Percentiles rank a stretch among this genome's conserved stretches.
phyloP scores from a whole-genome alignment of 192 early-diverging fungal species.

The Neocallimastix lanati region DNA sequence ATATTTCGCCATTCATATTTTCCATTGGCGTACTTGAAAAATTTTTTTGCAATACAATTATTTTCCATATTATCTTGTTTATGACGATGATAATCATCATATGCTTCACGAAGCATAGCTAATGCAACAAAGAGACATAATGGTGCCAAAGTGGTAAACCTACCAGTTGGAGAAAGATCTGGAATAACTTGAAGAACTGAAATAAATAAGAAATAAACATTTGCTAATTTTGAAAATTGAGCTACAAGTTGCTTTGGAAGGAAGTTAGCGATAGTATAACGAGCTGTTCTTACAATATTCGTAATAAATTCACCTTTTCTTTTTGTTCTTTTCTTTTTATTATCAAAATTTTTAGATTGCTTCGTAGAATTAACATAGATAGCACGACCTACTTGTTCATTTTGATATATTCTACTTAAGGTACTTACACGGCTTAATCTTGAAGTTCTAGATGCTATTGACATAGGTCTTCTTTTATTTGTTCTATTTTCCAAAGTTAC shows the following conservation, averaged over 20 bases:
- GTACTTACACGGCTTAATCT: background rate
- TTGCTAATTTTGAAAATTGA: slow-evolving; percentile 52
- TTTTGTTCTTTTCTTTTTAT: slow-evolving; percentile 2
- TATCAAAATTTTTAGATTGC: background rate
- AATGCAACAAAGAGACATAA: slow-evolving; percentile 53
- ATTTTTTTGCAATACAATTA: slow-evolving; percentile 3
- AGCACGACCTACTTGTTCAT: background rate
- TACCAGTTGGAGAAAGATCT: slow-evolving; percentile 56
- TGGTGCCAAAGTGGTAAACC: slow-evolving; percentile 58
- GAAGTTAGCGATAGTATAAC: slow-evolving; percentile 35
- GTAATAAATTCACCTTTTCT: slow-evolving; percentile 25
- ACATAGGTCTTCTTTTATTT: background rate
- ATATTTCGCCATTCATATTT: background rate
- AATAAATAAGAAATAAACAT: slow-evolving; percentile 49
- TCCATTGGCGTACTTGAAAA: background rate
- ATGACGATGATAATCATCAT: slow-evolving; percentile 49
- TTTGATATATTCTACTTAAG: background rate
- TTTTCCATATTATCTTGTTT: slow-evolving; percentile 44
- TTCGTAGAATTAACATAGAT: background rate
- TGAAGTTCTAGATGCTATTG: background rate
- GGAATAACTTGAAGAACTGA: slow-evolving; percentile 37
- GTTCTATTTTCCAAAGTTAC: background rate
- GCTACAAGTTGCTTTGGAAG: slow-evolving; percentile 40
- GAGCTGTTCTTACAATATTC: slow-evolving; percentile 42
- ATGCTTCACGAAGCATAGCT: slow-evolving; percentile 61